Evolutionary conservation across 2,329 filamentous ascomycete species (phyloP), one percentile per base, ranked within the genome.

Genomic region (Exophiala alcalophila): DNA sequence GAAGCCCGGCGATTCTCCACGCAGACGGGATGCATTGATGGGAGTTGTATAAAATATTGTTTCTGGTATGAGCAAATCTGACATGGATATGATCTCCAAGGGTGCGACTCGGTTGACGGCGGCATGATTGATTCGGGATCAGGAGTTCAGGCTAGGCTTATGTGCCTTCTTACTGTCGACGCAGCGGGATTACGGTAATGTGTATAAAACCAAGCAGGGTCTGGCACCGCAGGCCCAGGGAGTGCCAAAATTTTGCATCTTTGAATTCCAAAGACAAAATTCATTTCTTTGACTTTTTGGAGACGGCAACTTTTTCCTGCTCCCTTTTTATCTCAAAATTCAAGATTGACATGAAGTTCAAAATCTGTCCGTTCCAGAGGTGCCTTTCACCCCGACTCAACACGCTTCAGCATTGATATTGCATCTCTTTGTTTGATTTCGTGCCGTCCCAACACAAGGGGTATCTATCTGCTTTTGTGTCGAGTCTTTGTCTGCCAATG

Each of bases 1-100:
- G 56, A 20, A 52, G 53, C 21, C 49, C 56, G 26, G 50, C 55
- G 16, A 58, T 59, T 24, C 30, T 57, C 9, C 39, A 52, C 45
- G 37, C 57, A 25, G 44, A 54, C 48, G 43, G 56, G 44, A 44
- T 49, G 47, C 51, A 54, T 32, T 49, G 47, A 50, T 12, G 18
- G 31, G 16, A 27, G 18, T 18, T 37, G 39, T 39, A 42, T 30
- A 35, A 39, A 25, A 21, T 19, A 18, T 15, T 28, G 34, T 36
- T 42, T 23, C 10, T 12, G 9, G 18, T 8, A n/a, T 5, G 25
- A 16, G 23, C n/a, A n/a, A n/a, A n/a, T n/a, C n/a, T n/a, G n/a
- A n/a, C n/a, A n/a, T n/a, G n/a, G n/a, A n/a, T n/a, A n/a, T n/a
- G n/a, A n/a, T n/a, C n/a, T n/a, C n/a, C n/a, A n/a, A n/a, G n/a